Conservation (phyloP, 805 yeast species). For the Yarrowia keelungensis region DNA sequence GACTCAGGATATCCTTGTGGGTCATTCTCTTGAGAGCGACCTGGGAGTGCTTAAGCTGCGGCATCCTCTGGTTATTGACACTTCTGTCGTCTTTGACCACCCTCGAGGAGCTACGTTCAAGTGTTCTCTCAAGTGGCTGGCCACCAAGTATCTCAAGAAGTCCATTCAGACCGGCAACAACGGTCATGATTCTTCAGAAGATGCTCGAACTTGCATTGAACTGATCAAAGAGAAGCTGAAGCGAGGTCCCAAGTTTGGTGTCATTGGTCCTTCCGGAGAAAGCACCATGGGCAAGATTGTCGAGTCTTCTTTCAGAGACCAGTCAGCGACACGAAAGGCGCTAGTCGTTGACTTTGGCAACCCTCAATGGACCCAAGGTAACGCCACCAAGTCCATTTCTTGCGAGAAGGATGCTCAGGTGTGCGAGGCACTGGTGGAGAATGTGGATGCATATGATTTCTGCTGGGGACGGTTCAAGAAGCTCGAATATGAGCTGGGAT, state of each 20-base stretch:
- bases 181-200: slow-evolving; percentile 90
- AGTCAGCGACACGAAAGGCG: slow-evolving; percentile 40
- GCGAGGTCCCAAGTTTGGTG: slow-evolving; percentile 73
- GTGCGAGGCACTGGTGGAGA: slow-evolving; percentile 53
- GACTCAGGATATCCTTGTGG: slow-evolving; percentile 71
- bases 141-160: slow-evolving; percentile 60
- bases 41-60: slow-evolving; percentile 70
- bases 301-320: slow-evolving; percentile 16
- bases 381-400: slow-evolving; percentile 52
- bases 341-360: slow-evolving; percentile 51
- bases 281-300: slow-evolving; percentile 32
- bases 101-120: slow-evolving; percentile 81
- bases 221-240: slow-evolving; percentile 71
- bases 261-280: slow-evolving; percentile 44
- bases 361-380: slow-evolving; percentile 49
- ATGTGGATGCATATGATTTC: slow-evolving; percentile 56
- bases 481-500: slow-evolving; percentile 57
- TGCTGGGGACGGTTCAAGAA: slow-evolving; percentile 65
- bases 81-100: slow-evolving; percentile 75
- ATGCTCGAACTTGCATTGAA: slow-evolving; percentile 79
- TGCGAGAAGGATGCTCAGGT: slow-evolving; percentile 68
- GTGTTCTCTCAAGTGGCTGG: slow-evolving; percentile 78
- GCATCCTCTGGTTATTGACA: slow-evolving; percentile 81
- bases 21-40: slow-evolving; percentile 91
- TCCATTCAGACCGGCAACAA: slow-evolving; percentile 70